Conservation (phyloP, 1,284 basidiomycete species). For the Ceratobasidium sp. region DNA sequence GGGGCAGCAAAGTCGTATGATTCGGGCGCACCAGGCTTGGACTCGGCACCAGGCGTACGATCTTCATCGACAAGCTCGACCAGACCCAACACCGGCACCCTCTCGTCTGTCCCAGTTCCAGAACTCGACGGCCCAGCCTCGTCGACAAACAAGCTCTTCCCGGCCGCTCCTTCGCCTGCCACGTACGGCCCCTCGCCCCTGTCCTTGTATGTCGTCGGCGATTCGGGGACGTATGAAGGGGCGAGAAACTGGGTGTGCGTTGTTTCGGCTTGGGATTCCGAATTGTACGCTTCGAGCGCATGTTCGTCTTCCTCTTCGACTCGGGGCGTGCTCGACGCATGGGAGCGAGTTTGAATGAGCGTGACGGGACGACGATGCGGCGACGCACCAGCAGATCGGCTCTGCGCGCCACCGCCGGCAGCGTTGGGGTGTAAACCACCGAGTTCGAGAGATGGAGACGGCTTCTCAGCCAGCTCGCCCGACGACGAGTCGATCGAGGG, state of each 20-base stretch:
- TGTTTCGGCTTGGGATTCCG: not conserved
- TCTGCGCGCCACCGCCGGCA: not conserved
- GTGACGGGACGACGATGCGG: constrained; percentile 8
- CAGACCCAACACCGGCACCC: not conserved
- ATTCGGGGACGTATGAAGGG: not conserved
- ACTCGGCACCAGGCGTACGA: not conserved
- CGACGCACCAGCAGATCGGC: not conserved
- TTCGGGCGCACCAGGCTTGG: not conserved
- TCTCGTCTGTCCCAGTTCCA: not conserved
- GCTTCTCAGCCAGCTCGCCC: not conserved
- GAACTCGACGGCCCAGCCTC: not conserved
- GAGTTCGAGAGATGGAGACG: not conserved
- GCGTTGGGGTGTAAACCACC: not conserved
- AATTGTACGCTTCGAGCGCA: not conserved
- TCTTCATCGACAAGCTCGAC: not conserved
- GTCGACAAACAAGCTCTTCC: not conserved
- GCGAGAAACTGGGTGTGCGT: not conserved
- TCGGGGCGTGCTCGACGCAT: constrained; percentile 17
- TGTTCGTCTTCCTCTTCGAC: constrained; percentile 25
- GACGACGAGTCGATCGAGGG: constrained; percentile 4
- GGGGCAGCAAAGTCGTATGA: constrained; percentile 5
- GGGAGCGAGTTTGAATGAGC: constrained; percentile 17
- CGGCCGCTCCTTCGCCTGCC: not conserved
- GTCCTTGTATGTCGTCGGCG: constrained; percentile 18
- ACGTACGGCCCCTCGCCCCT: not conserved